Base-by-base conservation (phyloP, 805 yeast genomes). In the Kodamaea hsintzibuensis region DNA sequence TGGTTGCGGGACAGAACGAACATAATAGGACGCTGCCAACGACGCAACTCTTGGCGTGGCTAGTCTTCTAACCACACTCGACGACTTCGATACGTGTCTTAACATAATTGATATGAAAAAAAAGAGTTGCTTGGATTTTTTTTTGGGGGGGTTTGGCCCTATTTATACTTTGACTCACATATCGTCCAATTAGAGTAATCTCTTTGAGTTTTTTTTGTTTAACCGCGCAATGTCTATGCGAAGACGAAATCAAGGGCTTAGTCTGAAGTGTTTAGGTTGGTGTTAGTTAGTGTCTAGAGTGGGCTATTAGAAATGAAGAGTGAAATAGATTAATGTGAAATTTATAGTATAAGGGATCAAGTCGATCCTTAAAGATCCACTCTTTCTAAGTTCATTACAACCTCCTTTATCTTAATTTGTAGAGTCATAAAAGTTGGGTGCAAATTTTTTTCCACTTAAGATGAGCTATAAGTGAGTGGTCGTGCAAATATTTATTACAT, bases 121-220 rank as follows among this genome's bases (percentile, higher is more conserved):
- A 38, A 40, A 40, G 19, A 40, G 25, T 30, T 30, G 5, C 5
- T 2, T 35, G 27, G 16, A 45, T 35, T 27, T 53, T 50, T n/a
- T 54, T 22, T 44, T 17, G 8, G n/a, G 38, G 48, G 30, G 53
- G 38, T 47, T 52, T 53, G 51, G 51, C 35, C 49, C 14, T 46
- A 19, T 47, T 51, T 39, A 38, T 45, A 39, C 42, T 55, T 58
- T n/a, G 58, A 52, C 53, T 57, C 57, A 57, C 49, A 56, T 47
- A 25, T 59, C 55, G 58, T 55, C 68, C 65, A 62, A 67, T 66
- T 65, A 64, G 59, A 61, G 75, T 70, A 70, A 68, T 61, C 56
- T 27, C 9, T 27, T 27, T 27, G 33, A 27, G 33, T 27, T 7
- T 27, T 27, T 27, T 27, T 5, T 4, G 25, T 8, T 30, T 30